These are phyloP conservation scores for Phialocephala subalpina DNA, from an alignment of 2,329 filamentous ascomycete species.

Conservation along the genomic window DNA sequence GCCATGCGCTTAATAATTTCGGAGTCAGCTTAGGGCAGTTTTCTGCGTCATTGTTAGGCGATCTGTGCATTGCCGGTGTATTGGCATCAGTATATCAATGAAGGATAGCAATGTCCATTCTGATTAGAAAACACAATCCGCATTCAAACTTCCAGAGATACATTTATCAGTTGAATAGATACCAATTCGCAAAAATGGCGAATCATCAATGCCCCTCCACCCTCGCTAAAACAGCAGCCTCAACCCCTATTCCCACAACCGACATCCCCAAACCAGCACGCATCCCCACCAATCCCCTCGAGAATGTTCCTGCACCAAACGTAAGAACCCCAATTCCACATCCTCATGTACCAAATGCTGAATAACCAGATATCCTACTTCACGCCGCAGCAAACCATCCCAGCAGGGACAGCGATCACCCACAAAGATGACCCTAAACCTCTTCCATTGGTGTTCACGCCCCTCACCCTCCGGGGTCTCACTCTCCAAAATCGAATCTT, in stretches of 20 bases:
- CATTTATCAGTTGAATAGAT: background rate
- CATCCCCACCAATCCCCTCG: background rate
- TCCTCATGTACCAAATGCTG: background rate
- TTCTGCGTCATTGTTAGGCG: background rate
- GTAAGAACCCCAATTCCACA: background rate
- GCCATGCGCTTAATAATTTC: slow-evolving; percentile 5
- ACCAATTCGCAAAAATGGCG: background rate
- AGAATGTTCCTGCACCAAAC: slow-evolving; percentile 1
- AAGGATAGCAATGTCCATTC: too few relatives aligned
- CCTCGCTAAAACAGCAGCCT: background rate
- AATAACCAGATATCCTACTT: slow-evolving; percentile 49
- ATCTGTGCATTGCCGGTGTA: background rate
- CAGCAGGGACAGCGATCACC: slow-evolving; percentile 49
- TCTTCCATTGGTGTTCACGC: slow-evolving; percentile 54
- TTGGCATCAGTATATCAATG: too few relatives aligned
- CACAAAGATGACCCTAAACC: slow-evolving; percentile 50
- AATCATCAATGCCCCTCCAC: slow-evolving; percentile 15
- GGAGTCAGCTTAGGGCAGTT: background rate
- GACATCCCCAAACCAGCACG: background rate
- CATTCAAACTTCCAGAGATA: too few relatives aligned
- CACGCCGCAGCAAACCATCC: slow-evolving; percentile 53
- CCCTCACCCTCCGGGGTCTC: slow-evolving; percentile 49
- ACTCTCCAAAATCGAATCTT: slow-evolving; percentile 72
- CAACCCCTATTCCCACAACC: slow-evolving; percentile 1
- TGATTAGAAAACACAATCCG: too few relatives aligned